phyloP scores from a whole-genome alignment of 2,329 filamentous ascomycete genomes.

The Botrytis tulipae region DNA sequence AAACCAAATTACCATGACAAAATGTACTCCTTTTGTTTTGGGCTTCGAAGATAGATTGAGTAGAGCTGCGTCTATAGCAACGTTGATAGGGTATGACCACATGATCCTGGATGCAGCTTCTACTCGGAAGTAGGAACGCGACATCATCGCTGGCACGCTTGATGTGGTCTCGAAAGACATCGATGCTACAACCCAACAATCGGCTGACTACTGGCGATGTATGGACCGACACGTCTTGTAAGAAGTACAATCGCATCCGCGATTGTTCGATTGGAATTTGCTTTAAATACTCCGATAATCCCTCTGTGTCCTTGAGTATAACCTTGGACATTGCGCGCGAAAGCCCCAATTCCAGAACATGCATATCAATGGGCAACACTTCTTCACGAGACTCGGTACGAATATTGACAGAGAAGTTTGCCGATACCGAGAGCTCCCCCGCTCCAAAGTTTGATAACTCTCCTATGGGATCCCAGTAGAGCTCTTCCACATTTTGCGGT shows the following conservation, averaged over 20 bases:
- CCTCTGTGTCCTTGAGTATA: background rate
- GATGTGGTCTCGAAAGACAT: background rate
- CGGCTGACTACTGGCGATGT: background rate
- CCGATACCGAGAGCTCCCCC: background rate
- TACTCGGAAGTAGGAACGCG: background rate
- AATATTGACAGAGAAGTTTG: background rate
- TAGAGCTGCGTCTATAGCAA: background rate
- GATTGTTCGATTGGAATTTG: background rate
- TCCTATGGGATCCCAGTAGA: background rate
- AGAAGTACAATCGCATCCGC: no score
- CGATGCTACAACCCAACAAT: background rate
- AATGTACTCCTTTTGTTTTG: conserved; percentile 1
- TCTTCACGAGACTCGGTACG: background rate
- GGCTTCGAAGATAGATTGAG: background rate
- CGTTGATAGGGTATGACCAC: background rate
- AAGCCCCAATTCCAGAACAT: no score
- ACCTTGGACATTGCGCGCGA: accelerated
- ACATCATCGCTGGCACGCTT: conserved; percentile 1
- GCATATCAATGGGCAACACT: background rate
- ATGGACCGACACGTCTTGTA: background rate
- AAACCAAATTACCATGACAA: background rate
- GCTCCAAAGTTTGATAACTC: background rate
- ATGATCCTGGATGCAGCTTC: background rate
- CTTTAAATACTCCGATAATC: background rate
- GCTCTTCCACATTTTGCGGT: background rate